phyloP scores from a whole-genome alignment of 495 filamentous ascomycete species.

The Astrocystis sublimbata region DNA sequence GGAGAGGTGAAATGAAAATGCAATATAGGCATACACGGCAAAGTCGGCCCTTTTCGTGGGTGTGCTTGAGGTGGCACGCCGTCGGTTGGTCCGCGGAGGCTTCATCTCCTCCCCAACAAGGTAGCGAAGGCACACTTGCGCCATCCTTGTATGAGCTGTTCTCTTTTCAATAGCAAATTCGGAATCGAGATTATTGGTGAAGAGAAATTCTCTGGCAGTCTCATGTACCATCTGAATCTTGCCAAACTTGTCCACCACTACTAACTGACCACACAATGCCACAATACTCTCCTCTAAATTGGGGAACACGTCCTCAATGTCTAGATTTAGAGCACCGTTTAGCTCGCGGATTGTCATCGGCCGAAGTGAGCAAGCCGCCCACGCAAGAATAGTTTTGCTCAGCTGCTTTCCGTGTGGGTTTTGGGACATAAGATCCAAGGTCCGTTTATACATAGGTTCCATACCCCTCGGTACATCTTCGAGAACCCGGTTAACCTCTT shows the following conservation, averaged over 20 bases:
- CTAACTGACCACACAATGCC: conserved; percentile 32
- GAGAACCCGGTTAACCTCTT: conserved; percentile 31
- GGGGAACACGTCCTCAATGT: conserved; percentile 23
- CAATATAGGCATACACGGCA: conserved; percentile 12
- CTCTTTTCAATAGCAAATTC: conserved; percentile 17
- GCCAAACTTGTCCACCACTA: conserved; percentile 24
- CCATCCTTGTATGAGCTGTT: conserved; percentile 24
- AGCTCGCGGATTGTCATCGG: conserved; percentile 32
- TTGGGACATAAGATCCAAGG: neutral
- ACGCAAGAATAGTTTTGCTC: conserved; percentile 26
- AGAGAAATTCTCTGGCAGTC: conserved; percentile 35
- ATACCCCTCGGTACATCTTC: conserved; percentile 28
- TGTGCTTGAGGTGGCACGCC: conserved; percentile 6
- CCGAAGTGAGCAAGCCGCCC: conserved; percentile 25
- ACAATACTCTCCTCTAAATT: neutral
- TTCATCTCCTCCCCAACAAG: conserved; percentile 22
- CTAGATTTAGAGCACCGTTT: conserved; percentile 26
- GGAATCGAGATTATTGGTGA: conserved; percentile 7
- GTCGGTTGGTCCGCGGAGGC: neutral
- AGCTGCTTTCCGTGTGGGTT: neutral
- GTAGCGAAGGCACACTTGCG: conserved; percentile 24
- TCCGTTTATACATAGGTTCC: neutral
- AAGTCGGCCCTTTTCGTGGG: conserved; percentile 30
- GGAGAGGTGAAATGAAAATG: neutral
- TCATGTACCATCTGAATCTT: conserved; percentile 35